Percentiles rank a stretch among this genome's conserved stretches.
These are phyloP conservation scores for Trichosanthes truncata DNA, from an alignment of 306 rosid genomes.

Conservation along the genomic window DNA sequence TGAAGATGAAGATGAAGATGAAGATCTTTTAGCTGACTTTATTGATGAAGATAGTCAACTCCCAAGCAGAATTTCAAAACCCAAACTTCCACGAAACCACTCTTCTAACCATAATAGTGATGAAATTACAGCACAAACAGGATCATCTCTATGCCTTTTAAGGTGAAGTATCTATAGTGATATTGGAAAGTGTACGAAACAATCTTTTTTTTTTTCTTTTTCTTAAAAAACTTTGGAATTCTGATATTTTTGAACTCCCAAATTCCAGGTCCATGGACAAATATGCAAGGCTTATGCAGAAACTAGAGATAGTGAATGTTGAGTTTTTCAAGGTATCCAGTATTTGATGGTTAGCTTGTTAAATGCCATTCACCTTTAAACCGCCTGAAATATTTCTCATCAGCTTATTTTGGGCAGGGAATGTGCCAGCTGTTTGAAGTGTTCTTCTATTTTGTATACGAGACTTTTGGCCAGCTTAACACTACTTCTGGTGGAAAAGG, in stretches of 20 bases:
- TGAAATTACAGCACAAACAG: slow-evolving; percentile 70
- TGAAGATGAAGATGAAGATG: slow-evolving; percentile 94
- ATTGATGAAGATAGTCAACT: slow-evolving; percentile 99
- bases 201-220: background rate
- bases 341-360: slow-evolving; percentile 17
- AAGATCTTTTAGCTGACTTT: slow-evolving; percentile 98
- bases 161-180: slow-evolving; percentile 44
- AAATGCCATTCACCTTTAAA: slow-evolving; percentile 2
- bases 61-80: slow-evolving; percentile 77
- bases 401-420: slow-evolving; percentile 68
- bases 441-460: slow-evolving; percentile 64
- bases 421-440: slow-evolving; percentile 86
- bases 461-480: slow-evolving; percentile 78
- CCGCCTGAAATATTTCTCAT: slow-evolving; percentile 14
- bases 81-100: slow-evolving; percentile 32
- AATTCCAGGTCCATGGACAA: slow-evolving; percentile 87
- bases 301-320: slow-evolving; percentile 64
- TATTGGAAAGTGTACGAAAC: background rate
- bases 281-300: slow-evolving; percentile 97
- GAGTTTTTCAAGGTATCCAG: slow-evolving; percentile 79
- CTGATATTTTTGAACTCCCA: slow-evolving; percentile 20
- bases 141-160: slow-evolving; percentile 83
- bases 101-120: slow-evolving; percentile 40
- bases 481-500: slow-evolving; percentile 59
- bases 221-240: background rate